A percentile compares a stretch with the other conserved stretches of the same genome.
These are phyloP conservation scores for Tolypocladium paradoxum DNA, from an alignment of 2,329 filamentous ascomycete genomes.

Conservation along the genomic window DNA sequence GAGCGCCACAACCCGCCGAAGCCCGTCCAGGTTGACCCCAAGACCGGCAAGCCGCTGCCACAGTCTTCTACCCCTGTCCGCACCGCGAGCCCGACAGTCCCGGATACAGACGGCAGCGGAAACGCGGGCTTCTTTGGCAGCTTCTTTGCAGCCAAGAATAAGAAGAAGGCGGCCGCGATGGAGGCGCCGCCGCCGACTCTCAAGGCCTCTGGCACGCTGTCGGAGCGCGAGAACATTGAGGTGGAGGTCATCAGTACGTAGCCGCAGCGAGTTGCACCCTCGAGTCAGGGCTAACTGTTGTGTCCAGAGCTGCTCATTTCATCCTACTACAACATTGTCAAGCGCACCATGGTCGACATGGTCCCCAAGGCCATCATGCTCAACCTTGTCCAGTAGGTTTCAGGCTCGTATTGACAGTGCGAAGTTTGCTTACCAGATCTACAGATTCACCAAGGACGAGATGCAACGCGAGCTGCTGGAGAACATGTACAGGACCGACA, in stretches of 20 bases:
- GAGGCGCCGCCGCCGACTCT: slow-evolving; percentile 85
- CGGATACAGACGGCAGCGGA: slow-evolving; percentile 33
- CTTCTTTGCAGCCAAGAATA: slow-evolving; percentile 98
- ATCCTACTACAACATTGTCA: slow-evolving; percentile 97
- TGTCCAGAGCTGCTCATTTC: slow-evolving; percentile 76
- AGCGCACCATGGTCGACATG: slow-evolving; percentile 99
- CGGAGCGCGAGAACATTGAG: slow-evolving; percentile 88
- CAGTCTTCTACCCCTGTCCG: slow-evolving; percentile 55
- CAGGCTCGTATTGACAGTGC: not conserved
- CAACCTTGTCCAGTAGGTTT: slow-evolving; percentile 79
- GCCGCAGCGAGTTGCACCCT: not conserved
- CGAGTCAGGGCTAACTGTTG: slow-evolving; percentile 5
- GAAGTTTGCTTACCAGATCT: slow-evolving; percentile 9
- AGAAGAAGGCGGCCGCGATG: slow-evolving; percentile 99
- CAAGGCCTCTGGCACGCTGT: slow-evolving; percentile 88
- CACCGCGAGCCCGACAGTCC: slow-evolving; percentile 62
- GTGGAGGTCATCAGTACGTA: slow-evolving; percentile 94
- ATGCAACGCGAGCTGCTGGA: slow-evolving; percentile 97
- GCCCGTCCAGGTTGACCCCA: slow-evolving; percentile 92
- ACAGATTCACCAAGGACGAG: slow-evolving; percentile 86
- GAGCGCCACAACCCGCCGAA: slow-evolving; percentile 74
- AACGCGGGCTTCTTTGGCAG: slow-evolving; percentile 91
- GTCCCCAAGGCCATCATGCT: slow-evolving; percentile 99
- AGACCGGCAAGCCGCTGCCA: slow-evolving; percentile 90
- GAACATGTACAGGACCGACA: slow-evolving; percentile 89